Evolutionary conservation across 2,329 filamentous ascomycete species (phyloP).

Genomic region (Penicillium capsulatum): DNA sequence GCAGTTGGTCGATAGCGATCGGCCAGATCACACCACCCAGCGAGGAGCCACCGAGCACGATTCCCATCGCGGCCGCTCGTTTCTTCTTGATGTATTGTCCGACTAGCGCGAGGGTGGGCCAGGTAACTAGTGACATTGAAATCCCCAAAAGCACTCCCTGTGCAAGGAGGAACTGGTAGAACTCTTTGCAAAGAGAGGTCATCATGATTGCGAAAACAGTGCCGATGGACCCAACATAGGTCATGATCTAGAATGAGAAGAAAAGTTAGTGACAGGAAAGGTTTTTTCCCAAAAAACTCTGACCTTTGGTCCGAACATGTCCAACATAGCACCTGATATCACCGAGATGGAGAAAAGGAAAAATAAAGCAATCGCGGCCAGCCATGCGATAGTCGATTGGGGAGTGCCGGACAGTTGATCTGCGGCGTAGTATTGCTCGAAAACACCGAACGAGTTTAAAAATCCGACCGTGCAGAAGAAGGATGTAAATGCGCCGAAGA

Average conservation of each 20-base stretch:
- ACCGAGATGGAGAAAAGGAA: constrained; percentile 30
- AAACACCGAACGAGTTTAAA: constrained; percentile 37
- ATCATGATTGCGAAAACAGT: constrained; percentile 36
- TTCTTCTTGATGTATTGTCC: constrained; percentile 29
- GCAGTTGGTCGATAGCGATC: constrained; percentile 28
- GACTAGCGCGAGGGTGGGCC: constrained; percentile 31
- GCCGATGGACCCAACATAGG: constrained; percentile 26
- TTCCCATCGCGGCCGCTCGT: constrained; percentile 31
- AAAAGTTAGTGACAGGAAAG: background rate
- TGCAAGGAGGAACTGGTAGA: constrained; percentile 40
- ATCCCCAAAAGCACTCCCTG: constrained; percentile 35
- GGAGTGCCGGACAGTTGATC: constrained; percentile 24
- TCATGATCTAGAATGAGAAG: constrained; percentile 27
- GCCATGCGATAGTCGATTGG: constrained; percentile 33
- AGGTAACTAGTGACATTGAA: constrained; percentile 28
- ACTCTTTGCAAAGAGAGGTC: constrained; percentile 34
- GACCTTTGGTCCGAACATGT: constrained; percentile 31
- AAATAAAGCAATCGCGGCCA: constrained; percentile 32
- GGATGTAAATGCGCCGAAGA: constrained; percentile 29
- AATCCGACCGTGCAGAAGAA: constrained; percentile 40
- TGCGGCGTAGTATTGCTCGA: constrained; percentile 32
- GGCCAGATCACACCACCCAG: constrained; percentile 38
- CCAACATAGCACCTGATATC: constrained; percentile 29
- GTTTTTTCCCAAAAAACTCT: background rate
- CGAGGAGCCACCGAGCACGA: constrained; percentile 33